Evolutionary conservation across 768 basidiomycete species (phyloP), one percentile per base, ranked within the genome.

Genomic region (Favolaschia claudopus): DNA sequence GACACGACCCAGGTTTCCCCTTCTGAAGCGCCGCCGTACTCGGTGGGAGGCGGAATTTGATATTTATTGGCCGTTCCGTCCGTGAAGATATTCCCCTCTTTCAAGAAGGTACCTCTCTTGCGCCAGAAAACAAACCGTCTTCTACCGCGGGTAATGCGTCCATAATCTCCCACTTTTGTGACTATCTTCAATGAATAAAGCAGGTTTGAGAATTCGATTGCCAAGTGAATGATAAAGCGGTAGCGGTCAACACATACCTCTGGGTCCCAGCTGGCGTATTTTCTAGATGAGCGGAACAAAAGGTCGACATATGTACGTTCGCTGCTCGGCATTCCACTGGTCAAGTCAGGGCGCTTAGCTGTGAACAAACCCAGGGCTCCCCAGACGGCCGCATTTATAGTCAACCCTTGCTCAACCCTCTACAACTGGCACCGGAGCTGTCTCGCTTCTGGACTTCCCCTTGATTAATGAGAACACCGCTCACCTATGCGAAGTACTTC

Each of bases 231-330:
- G n/a, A n/a, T n/a, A n/a, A n/a, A n/a, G n/a, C n/a, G n/a, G n/a
- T n/a, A n/a, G n/a, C n/a, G n/a, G n/a, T n/a, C n/a, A n/a, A n/a
- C n/a, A 27, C 7, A 1, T 12, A 71, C 62, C 56, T 76, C 74
- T 15, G 74, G 73, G 38, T 76, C 74, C 74, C 73, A 74, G 53
- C 60, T 73, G 15, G 69, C 67, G 45, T 74, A 76, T 50, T 74
- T 74, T 28, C 60, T 62, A 32, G 68, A 67, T n/a, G 71, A 67
- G 36, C 63, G 64, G 57, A 70, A 74, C 48, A 76, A 59, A 32
- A 76, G 73, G 54, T 74, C 72, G 25, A 71, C 64, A 66, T 72
- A 76, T 24, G 65, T 38, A 14, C 70, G 68, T 48, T 74, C 71
- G 58, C 58, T 59, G 64, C 64, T 54, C 49, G 9, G 51, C 44